Conservation (phyloP, 1,139 yeast species). For the Yamadazyma siamensis region DNA sequence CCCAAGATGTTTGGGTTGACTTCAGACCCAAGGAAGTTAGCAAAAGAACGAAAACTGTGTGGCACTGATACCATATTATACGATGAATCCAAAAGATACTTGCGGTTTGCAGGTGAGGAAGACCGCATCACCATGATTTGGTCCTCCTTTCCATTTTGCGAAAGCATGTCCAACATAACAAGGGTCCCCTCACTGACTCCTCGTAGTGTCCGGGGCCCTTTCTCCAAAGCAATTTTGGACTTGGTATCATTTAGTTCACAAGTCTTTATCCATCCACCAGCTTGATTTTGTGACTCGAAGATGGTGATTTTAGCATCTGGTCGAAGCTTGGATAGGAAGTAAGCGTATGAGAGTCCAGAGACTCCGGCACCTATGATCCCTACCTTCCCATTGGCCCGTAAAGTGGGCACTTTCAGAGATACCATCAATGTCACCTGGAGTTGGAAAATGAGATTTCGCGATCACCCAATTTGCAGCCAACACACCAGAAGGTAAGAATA, state of each 20-base stretch:
- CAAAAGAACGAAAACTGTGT: constrained; percentile 33
- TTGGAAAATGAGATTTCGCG: no score
- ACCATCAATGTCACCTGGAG: no score
- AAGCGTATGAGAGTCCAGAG: constrained; percentile 78
- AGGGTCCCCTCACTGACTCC: constrained; percentile 68
- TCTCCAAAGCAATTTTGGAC: constrained; percentile 44
- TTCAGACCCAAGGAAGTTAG: constrained; percentile 43
- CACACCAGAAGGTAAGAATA: no score
- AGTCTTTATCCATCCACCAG: constrained; percentile 83
- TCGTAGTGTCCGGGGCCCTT: constrained; percentile 74
- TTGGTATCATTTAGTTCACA: constrained; percentile 16
- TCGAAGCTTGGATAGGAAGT: constrained; percentile 63
- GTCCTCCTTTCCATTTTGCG: constrained; percentile 37
- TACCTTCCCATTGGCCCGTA: constrained; percentile 34
- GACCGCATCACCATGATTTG: constrained; percentile 49
- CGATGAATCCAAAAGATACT: constrained; percentile 47
- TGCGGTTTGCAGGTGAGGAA: constrained; percentile 55
- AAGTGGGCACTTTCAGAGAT: constrained; percentile 1
- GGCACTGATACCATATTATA: constrained; percentile 52
- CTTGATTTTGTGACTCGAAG: constrained; percentile 49
- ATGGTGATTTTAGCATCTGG: constrained; percentile 68
- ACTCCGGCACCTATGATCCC: constrained; percentile 86
- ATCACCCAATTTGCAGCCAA: no score
- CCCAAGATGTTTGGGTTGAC: constrained; percentile 25
- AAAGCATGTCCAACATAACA: constrained; percentile 55